phyloP scores from a whole-genome alignment of 768 basidiomycete genomes.

The Termitomyces sp. region DNA sequence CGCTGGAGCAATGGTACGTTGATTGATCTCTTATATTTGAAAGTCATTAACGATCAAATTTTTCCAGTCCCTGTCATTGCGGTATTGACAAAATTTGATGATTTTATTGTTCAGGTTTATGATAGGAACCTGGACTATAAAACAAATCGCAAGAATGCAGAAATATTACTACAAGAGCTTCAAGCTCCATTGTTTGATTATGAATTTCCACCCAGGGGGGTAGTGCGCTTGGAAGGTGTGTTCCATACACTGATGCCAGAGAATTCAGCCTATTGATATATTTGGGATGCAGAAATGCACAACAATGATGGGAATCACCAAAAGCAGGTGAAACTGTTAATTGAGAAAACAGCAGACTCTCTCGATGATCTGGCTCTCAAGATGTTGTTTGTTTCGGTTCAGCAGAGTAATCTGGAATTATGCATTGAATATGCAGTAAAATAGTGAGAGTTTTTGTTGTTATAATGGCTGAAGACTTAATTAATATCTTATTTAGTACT shows the following conservation, averaged over 20 bases:
- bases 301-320: not conserved
- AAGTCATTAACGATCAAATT: not conserved
- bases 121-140: not conserved
- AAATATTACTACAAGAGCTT: not conserved
- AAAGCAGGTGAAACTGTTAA: not conserved
- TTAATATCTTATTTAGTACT: not conserved
- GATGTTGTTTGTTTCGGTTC: not conserved
- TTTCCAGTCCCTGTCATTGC: not conserved
- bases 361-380: not conserved
- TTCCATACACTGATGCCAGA: not conserved
- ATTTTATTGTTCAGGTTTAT: not conserved
- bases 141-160: not conserved
- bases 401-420: not conserved
- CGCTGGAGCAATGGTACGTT: not conserved
- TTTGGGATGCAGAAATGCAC: not conserved
- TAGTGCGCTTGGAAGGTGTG: not conserved
- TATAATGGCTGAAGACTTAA: not conserved
- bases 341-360: not conserved
- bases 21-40: not conserved
- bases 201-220: not conserved
- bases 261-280: not conserved
- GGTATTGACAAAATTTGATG: not conserved
- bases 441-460: not conserved
- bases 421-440: not conserved
- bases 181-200: not conserved